Conservation (phyloP, 2,329 filamentous ascomycete genomes). For the Botrytis squamosa region DNA sequence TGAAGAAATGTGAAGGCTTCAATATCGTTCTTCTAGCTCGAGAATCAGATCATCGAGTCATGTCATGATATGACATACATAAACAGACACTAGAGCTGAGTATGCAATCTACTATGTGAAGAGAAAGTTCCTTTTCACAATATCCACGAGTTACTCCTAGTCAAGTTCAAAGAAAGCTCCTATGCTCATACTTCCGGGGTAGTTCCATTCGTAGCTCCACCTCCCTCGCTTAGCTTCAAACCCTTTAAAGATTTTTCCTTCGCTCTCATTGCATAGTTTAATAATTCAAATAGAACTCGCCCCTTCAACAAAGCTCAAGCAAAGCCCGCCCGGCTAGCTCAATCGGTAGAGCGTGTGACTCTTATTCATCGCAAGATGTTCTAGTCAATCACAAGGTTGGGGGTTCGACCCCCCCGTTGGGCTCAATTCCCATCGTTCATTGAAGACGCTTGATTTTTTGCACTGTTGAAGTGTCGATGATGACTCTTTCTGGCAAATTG, state of each 20-base stretch:
- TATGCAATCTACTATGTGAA: not conserved
- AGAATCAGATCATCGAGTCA: not conserved
- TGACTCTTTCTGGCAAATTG: not conserved
- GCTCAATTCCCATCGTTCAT: not conserved
- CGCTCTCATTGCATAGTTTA: not conserved
- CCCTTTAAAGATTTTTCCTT: not conserved
- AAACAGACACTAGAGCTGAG: not conserved
- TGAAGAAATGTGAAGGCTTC: not conserved
- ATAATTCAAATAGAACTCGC: accelerated
- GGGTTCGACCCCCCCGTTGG: conserved; percentile 11
- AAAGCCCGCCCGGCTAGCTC: conserved; percentile 32
- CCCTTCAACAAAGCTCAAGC: not conserved
- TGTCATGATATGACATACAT: not conserved
- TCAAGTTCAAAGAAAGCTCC: not conserved
- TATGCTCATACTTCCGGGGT: not conserved
- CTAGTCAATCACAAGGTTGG: conserved; percentile 8
- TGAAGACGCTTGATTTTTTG: not conserved
- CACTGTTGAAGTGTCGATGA: not conserved
- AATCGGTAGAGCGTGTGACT: conserved; percentile 39
- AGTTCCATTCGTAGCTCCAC: not conserved
- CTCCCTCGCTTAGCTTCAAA: conserved; percentile 1
- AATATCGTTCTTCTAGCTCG: not conserved
- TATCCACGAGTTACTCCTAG: not conserved
- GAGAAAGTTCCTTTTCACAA: not conserved
- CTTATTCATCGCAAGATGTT: conserved; percentile 25